Evolutionary conservation across 2,329 filamentous ascomycete genomes (phyloP).

Genomic region (Pseudogymnoascus sp.): DNA sequence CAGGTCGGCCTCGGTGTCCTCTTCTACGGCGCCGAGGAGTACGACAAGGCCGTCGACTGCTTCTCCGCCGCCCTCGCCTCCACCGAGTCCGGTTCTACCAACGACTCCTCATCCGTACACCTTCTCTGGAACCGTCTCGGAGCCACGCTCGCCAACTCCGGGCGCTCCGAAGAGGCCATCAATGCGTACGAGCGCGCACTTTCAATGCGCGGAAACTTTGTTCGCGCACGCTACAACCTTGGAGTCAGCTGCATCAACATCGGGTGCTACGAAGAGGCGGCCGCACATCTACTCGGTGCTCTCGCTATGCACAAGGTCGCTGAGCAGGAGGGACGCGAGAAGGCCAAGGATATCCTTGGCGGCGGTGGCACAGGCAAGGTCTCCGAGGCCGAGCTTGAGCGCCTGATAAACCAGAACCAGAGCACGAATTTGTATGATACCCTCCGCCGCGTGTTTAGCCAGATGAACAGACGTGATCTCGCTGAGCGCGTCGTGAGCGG

Average conservation of each 20-base stretch:
- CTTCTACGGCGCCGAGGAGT: slow-evolving; percentile 96
- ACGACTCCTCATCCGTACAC: slow-evolving; percentile 79
- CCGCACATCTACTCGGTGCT: slow-evolving; percentile 83
- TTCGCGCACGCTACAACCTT: slow-evolving; percentile 91
- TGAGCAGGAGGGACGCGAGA: slow-evolving; percentile 73
- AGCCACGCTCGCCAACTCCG: slow-evolving; percentile 90
- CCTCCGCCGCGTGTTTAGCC: slow-evolving; percentile 83
- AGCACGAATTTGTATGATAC: slow-evolving; percentile 97
- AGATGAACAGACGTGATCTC: slow-evolving; percentile 86
- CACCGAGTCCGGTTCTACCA: slow-evolving; percentile 74
- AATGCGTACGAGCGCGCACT: slow-evolving; percentile 92
- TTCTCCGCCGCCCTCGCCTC: slow-evolving; percentile 86
- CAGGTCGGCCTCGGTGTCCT: slow-evolving; percentile 94
- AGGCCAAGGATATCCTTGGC: slow-evolving; percentile 69
- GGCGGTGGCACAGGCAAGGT: slow-evolving; percentile 40
- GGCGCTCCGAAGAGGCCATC: slow-evolving; percentile 90
- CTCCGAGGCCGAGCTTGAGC: slow-evolving; percentile 67
- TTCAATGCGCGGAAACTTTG: slow-evolving; percentile 87
- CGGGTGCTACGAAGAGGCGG: slow-evolving; percentile 86
- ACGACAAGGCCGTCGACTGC: slow-evolving; percentile 97
- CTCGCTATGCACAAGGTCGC: slow-evolving; percentile 93
- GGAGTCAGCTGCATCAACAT: slow-evolving; percentile 97
- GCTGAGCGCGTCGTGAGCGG: slow-evolving; percentile 80
- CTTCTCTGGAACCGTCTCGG: slow-evolving; percentile 96
- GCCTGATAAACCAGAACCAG: slow-evolving; percentile 89